These are phyloP conservation scores for Cryptococcus sp. DNA, from an alignment of 1,284 basidiomycete species.

Conservation along the genomic window DNA sequence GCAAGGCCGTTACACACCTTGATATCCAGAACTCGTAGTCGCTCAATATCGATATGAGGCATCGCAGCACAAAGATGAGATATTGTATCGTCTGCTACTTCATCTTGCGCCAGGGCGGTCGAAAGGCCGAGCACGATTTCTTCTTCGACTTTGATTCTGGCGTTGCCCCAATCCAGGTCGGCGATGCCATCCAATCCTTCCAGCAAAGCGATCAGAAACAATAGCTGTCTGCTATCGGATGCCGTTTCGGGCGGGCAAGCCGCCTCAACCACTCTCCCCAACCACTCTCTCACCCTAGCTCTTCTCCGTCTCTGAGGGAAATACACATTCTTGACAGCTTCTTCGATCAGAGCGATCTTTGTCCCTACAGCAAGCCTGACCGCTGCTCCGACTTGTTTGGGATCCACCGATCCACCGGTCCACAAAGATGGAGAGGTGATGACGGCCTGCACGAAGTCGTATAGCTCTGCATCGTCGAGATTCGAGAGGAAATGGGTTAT, in stretches of 20 bases:
- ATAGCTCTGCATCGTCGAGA: conserved; percentile 22
- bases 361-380: conserved; percentile 18
- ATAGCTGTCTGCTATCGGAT: neutral
- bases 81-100: conserved; percentile 4
- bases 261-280: neutral
- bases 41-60: conserved; percentile 13
- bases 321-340: conserved; percentile 15
- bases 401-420: neutral
- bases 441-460: conserved; percentile 24
- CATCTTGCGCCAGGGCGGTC: conserved; percentile 10
- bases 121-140: conserved; percentile 25
- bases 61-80: conserved; percentile 20
- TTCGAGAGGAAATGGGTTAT: conserved; percentile 42
- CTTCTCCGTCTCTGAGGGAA: conserved; percentile 8
- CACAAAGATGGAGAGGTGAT: conserved; percentile 29
- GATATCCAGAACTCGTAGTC: conserved; percentile 28
- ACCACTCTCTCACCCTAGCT: conserved; percentile 9
- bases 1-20: conserved; percentile 18
- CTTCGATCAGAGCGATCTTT: conserved; percentile 9
- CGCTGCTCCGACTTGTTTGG: conserved; percentile 14
- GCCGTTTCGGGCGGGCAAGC: neutral
- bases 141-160: conserved; percentile 31
- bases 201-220: conserved; percentile 20
- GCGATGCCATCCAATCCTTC: conserved; percentile 24
- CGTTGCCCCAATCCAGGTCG: conserved; percentile 32